These are phyloP conservation scores for Quercus suber DNA, from an alignment of 306 rosid species.

Conservation along the genomic window DNA sequence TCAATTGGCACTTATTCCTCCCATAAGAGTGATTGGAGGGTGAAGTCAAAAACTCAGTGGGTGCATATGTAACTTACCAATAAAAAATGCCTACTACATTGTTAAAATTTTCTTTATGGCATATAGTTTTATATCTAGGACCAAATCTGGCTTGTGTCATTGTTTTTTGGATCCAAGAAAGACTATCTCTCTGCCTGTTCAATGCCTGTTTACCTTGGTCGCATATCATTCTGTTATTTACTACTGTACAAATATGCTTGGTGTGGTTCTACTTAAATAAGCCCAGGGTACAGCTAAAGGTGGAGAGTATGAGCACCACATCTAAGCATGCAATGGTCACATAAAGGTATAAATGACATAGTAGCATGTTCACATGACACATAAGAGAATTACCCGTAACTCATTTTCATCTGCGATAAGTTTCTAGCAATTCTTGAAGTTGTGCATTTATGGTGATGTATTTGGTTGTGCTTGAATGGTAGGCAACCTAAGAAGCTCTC, in stretches of 20 bases:
- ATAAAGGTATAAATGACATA: background rate
- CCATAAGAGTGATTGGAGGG: no score
- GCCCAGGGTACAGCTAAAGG: background rate
- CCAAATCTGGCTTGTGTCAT: background rate
- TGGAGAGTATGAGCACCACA: background rate
- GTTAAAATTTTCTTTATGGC: background rate
- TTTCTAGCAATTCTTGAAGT: background rate
- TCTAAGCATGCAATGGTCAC: background rate
- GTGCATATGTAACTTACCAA: no score
- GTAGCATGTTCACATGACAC: background rate
- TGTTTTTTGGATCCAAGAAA: background rate
- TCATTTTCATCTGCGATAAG: background rate
- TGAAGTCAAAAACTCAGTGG: no score
- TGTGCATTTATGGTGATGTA: background rate
- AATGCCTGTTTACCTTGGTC: background rate
- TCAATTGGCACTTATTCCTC: no score
- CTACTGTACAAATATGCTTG: background rate
- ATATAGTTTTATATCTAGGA: background rate
- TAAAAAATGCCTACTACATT: background rate
- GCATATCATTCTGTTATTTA: background rate
- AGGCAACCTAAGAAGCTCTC: background rate
- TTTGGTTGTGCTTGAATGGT: background rate
- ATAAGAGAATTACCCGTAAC: background rate
- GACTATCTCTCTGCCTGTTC: background rate
- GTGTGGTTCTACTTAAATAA: background rate